Evolutionary conservation across 1,284 basidiomycete genomes (phyloP), one percentile per base, ranked within the genome.

Genomic region (Polyporus tsugae): DNA sequence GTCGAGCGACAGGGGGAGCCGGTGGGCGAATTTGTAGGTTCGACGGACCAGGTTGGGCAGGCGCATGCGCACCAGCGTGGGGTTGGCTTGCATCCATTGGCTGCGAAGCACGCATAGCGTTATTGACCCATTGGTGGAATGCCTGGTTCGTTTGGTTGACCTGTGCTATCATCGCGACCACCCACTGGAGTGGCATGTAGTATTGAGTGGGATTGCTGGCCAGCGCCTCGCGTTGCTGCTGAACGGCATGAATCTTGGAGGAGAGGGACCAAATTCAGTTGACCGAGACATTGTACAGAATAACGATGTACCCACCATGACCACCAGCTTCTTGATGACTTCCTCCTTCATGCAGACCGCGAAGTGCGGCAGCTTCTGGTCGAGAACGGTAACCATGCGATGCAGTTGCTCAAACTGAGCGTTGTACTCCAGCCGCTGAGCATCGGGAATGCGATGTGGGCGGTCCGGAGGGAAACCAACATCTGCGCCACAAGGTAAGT

Each of bases 361-460:
- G 70, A 84, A 83, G 77, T 87, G 77, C 0, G 82, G 80, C n/a
- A 92, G 76, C 70, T 84, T 87, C 44, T 62, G 53, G 4, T 90
- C 85, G 25, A 90, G 77, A 0, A 89, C 87, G 9, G 57, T 64
- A 35, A 83, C 80, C 53, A 80, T 73, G 62, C 82, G 84, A 72
- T 78, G 77, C 35, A 88, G 73, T 53, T 84, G 81, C 64, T 89
- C 87, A 38, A 92, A 80, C 4, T 84, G 58, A 29, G 74, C 74
- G 62, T 83, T 85, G 73, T 85, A 92, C 53, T 88, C 86, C 46
- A 78, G 64, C 46, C 86, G 82, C 68, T 88, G 87, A 0, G 86
- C 85, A 4, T 83, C 80, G 2, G 87, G 80, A n/a, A 92, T 74
- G 11, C 59, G 22, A 6, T 66, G 6, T 38, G 58, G 33, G 4